A percentile compares a stretch with the other conserved stretches of the same genome.
These are phyloP conservation scores for Pseudogymnoascus sp. DNA, from an alignment of 2,329 filamentous ascomycete genomes.

Conservation along the genomic window DNA sequence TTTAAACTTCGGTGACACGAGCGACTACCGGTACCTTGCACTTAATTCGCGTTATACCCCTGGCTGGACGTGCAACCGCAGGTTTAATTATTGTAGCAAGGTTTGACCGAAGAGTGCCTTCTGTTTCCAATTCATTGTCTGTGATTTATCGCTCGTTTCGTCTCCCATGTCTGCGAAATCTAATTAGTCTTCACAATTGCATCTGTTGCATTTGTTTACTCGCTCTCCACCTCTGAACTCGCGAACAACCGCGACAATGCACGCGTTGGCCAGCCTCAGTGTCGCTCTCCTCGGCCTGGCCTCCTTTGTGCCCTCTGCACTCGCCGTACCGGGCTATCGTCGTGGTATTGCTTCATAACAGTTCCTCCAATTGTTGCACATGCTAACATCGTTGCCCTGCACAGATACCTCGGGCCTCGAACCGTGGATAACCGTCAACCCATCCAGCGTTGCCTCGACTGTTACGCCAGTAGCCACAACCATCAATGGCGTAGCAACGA, in stretches of 20 bases:
- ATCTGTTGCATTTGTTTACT: not conserved
- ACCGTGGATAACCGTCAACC: conserved; percentile 23
- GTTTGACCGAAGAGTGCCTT: not conserved
- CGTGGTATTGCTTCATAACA: not conserved
- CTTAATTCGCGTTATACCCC: not conserved
- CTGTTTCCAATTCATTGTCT: not conserved
- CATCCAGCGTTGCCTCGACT: conserved; percentile 15
- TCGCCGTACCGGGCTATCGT: not conserved
- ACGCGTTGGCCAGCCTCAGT: not conserved
- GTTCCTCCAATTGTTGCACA: not conserved
- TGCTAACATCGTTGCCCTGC: not conserved
- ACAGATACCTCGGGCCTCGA: conserved; percentile 13
- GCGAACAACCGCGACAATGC: not conserved
- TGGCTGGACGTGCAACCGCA: not conserved
- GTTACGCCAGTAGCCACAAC: conserved; percentile 22
- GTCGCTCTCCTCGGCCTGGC: not conserved
- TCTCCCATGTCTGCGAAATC: not conserved
- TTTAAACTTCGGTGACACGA: not conserved
- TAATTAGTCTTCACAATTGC: not conserved
- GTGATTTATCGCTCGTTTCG: not conserved
- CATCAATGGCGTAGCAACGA: conserved; percentile 20
- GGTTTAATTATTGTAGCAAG: not conserved
- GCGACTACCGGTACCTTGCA: not conserved
- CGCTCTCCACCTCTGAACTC: not conserved
- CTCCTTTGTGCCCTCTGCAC: not conserved